Percentiles rank a stretch among this genome's conserved stretches.
Conservation (phyloP, 2,329 filamentous ascomycete genomes). For the Neonectria ditissima region DNA sequence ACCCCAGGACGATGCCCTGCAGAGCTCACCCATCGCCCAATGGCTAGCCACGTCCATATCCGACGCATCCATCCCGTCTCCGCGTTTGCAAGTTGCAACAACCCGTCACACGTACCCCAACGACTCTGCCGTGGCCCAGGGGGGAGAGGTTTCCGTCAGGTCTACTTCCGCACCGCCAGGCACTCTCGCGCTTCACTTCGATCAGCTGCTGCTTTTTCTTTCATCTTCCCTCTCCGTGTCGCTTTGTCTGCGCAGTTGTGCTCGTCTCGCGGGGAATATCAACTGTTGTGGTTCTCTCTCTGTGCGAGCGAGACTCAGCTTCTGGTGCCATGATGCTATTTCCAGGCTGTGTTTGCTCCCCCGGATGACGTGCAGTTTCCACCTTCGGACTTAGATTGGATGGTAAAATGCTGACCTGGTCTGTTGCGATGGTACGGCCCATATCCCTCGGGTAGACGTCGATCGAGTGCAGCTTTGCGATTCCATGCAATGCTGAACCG, state of each 20-base stretch:
- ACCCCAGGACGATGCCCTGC: not conserved
- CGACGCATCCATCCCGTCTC: slow-evolving; percentile 16
- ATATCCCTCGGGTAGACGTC: not conserved
- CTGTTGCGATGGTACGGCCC: not conserved
- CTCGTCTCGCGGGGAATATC: slow-evolving; percentile 25
- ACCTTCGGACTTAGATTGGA: not conserved
- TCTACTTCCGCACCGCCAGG: not conserved
- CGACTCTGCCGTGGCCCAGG: slow-evolving; percentile 41
- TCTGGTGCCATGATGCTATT: slow-evolving; percentile 32
- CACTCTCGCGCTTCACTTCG: not conserved
- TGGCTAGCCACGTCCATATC: not conserved
- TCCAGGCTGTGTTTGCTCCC: slow-evolving; percentile 30
- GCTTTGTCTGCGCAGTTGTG: not conserved
- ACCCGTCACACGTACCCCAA: slow-evolving; percentile 42
- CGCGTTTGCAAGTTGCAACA: slow-evolving; percentile 42
- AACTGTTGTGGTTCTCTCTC: slow-evolving; percentile 23
- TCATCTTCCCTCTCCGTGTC: not conserved
- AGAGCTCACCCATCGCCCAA: not conserved
- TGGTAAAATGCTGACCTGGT: not conserved
- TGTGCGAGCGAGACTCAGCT: slow-evolving; percentile 1
- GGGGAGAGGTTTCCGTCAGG: slow-evolving; percentile 2
- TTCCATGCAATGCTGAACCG: not conserved
- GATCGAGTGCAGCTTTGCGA: not conserved
- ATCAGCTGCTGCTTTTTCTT: not conserved
- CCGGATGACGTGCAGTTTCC: slow-evolving; percentile 23